phyloP scores from a whole-genome alignment of 192 early-diverging fungal genomes.

The Dissophora ornata region DNA sequence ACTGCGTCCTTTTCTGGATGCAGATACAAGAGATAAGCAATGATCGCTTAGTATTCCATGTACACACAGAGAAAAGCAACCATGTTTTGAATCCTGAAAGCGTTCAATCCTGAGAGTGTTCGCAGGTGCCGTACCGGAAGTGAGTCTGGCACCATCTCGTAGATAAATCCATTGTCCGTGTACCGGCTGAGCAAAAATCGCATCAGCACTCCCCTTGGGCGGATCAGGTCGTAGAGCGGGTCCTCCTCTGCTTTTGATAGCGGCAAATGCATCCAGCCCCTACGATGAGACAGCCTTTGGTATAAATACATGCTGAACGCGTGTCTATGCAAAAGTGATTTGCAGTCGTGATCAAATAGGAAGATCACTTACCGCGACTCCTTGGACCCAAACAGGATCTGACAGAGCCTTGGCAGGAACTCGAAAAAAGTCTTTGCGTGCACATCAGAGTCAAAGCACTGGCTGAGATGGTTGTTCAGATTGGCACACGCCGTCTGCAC shows the following conservation, averaged over 20 bases:
- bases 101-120: no score
- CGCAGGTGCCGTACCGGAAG: constrained; percentile 46
- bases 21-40: neutral
- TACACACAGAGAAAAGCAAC: no score
- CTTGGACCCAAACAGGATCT: constrained; percentile 50
- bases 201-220: constrained; percentile 37
- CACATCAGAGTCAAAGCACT: constrained; percentile 46
- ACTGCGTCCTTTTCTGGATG: constrained; percentile 37
- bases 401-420: constrained; percentile 45
- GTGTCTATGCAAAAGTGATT: no score
- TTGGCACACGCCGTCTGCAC: constrained; percentile 49
- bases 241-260: constrained; percentile 49
- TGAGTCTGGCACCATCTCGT: constrained; percentile 46
- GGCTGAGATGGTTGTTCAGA: constrained; percentile 35
- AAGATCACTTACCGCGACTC: constrained; percentile 52
- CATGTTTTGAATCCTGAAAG: no score
- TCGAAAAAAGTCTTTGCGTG: constrained; percentile 52
- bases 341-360: no score
- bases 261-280: constrained; percentile 51
- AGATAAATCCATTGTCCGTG: constrained; percentile 40
- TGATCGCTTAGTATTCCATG: no score
- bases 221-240: constrained; percentile 40
- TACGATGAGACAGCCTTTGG: constrained; percentile 1
- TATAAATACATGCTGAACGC: no score
- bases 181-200: constrained; percentile 42